These are phyloP conservation scores for Polytrichum formosum DNA, from an alignment of 225 moss, liverwort and hornwort species.

Conservation along the genomic window DNA sequence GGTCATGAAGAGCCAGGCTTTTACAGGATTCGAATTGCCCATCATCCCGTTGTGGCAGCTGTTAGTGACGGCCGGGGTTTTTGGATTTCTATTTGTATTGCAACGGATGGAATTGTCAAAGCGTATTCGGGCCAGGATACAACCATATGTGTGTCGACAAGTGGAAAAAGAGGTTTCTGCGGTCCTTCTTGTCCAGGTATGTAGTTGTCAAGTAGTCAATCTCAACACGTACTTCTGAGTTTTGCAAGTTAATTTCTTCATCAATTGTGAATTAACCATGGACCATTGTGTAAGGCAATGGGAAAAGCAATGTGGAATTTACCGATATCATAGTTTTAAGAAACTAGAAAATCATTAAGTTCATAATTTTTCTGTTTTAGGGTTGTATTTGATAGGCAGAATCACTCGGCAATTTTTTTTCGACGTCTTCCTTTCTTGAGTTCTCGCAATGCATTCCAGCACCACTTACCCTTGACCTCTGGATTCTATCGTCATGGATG, in stretches of 20 bases:
- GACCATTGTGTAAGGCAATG: background rate
- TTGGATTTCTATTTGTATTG: slow-evolving; percentile 59
- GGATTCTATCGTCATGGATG: background rate
- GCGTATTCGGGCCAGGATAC: slow-evolving; percentile 58
- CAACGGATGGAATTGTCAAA: slow-evolving; percentile 48
- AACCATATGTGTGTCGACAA: slow-evolving; percentile 67
- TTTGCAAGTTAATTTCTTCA: background rate
- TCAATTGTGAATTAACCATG: background rate
- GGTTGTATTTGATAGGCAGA: background rate
- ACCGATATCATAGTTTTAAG: no score
- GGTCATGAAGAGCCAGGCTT: slow-evolving; percentile 10
- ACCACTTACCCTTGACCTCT: background rate
- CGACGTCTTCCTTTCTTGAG: no score
- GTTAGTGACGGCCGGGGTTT: slow-evolving; percentile 42
- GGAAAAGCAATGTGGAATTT: background rate
- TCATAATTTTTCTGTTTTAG: background rate
- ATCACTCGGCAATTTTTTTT: no score
- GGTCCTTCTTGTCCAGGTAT: slow-evolving; percentile 77
- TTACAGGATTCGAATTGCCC: slow-evolving; percentile 30
- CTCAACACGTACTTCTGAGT: background rate
- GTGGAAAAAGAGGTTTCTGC: slow-evolving; percentile 64
- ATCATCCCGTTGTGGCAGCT: slow-evolving; percentile 69
- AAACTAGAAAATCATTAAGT: background rate
- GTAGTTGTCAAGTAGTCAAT: background rate
- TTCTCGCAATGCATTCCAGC: background rate